Evolutionary conservation across 2,329 filamentous ascomycete species (phyloP).

Genomic region (Chrysoporthe puriensis): DNA sequence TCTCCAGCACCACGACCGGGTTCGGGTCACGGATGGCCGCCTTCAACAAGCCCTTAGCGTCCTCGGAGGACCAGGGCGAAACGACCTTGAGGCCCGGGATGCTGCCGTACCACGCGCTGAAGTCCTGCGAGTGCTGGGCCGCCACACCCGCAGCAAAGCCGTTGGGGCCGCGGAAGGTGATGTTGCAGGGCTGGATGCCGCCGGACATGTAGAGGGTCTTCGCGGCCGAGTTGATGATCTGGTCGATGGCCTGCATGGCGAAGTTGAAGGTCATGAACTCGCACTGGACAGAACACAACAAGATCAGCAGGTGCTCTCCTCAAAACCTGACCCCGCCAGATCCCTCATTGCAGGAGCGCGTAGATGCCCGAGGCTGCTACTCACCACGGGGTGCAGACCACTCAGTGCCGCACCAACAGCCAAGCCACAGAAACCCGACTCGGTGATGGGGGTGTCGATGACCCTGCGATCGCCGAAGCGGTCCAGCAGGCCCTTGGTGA

Average conservation of each 20-base stretch:
- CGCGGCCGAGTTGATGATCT: conserved; percentile 97
- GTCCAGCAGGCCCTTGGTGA: conserved; percentile 96
- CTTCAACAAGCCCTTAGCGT: conserved; percentile 97
- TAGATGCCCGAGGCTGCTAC: conserved; percentile 44
- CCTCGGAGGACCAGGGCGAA: conserved; percentile 92
- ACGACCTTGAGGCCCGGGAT: conserved; percentile 98
- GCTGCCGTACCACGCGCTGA: conserved; percentile 97
- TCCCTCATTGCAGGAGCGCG: not conserved
- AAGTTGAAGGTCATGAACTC: conserved; percentile 99
- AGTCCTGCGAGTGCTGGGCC: conserved; percentile 98
- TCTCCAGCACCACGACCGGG: conserved; percentile 89
- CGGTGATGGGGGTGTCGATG: conserved; percentile 98
- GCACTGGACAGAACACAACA: conserved; percentile 58
- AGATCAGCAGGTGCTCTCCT: not conserved
- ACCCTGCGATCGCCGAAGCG: conserved; percentile 96
- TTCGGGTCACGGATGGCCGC: conserved; percentile 98
- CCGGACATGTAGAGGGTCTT: conserved; percentile 99
- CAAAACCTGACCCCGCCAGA: not conserved
- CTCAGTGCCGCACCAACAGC: conserved; percentile 94
- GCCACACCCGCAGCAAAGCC: conserved; percentile 95
- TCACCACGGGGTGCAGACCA: conserved; percentile 89
- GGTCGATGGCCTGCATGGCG: conserved; percentile 99
- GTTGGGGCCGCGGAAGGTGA: conserved; percentile 99
- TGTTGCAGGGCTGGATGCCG: conserved; percentile 98
- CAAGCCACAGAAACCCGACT: conserved; percentile 92